phyloP scores from a whole-genome alignment of 2,329 filamentous ascomycete genomes.

The Lachnellula occidentalis region DNA sequence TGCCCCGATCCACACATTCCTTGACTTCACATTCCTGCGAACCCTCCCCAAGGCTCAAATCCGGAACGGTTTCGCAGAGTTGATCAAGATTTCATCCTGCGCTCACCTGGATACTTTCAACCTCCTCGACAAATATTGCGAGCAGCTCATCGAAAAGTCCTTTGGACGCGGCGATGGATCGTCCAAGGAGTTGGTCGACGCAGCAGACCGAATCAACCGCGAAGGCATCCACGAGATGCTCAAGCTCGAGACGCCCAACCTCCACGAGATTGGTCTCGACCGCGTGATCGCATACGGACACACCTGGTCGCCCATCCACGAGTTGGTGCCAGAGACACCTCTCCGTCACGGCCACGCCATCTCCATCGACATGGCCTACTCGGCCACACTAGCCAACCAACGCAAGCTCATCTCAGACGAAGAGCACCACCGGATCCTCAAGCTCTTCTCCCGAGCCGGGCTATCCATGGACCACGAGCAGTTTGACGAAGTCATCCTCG shows the following conservation, averaged over 20 bases:
- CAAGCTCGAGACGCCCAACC: constrained; percentile 66
- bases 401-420: constrained; percentile 54
- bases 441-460: constrained; percentile 63
- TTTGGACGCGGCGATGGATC: constrained; percentile 59
- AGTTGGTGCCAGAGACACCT: constrained; percentile 62
- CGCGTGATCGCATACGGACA: constrained; percentile 70
- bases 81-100: constrained; percentile 72
- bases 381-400: constrained; percentile 59
- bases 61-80: constrained; percentile 67
- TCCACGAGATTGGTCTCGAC: constrained; percentile 68
- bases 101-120: constrained; percentile 62
- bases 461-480: constrained; percentile 66
- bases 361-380: constrained; percentile 72
- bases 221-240: constrained; percentile 68
- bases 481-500: constrained; percentile 60
- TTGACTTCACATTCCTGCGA: constrained; percentile 68
- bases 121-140: constrained; percentile 63
- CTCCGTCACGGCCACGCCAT: constrained; percentile 70
- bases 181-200: constrained; percentile 48
- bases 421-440: constrained; percentile 58
- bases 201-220: constrained; percentile 63
- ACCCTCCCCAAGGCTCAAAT: constrained; percentile 63
- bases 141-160: constrained; percentile 57
- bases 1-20: constrained; percentile 65
- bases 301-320: constrained; percentile 69